Evolutionary conservation across 192 early-diverging fungal species (phyloP).

Genomic region (Entomortierella lignicola): DNA sequence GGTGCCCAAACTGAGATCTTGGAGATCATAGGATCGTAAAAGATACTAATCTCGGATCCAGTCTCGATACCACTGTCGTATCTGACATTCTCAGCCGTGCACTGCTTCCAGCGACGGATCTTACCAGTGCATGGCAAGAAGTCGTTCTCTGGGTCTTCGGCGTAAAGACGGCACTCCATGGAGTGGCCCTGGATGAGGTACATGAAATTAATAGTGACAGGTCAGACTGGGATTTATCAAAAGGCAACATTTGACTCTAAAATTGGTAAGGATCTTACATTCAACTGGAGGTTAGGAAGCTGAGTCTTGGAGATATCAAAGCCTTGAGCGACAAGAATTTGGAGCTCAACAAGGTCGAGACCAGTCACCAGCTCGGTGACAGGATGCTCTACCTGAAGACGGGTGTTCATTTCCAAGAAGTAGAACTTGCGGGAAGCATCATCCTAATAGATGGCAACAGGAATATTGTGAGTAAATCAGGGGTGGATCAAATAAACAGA

Average conservation of each 20-base stretch:
- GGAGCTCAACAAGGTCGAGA: constrained; percentile 70
- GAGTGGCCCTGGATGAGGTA: constrained; percentile 57
- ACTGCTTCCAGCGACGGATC: constrained; percentile 62
- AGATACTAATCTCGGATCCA: constrained; percentile 65
- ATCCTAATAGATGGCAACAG: constrained; percentile 31
- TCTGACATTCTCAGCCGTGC: constrained; percentile 54
- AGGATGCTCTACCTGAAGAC: constrained; percentile 76
- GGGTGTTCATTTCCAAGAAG: constrained; percentile 77
- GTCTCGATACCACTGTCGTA: constrained; percentile 65
- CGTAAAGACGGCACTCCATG: constrained; percentile 69
- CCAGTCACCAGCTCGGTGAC: constrained; percentile 72
- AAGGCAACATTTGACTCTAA: background rate
- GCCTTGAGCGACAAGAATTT: constrained; percentile 69
- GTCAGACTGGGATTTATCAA: background rate
- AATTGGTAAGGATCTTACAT: background rate
- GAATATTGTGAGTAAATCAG: background rate
- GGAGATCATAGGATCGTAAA: constrained; percentile 72
- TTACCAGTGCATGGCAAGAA: constrained; percentile 68
- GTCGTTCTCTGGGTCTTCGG: constrained; percentile 72
- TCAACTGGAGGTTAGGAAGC: constrained; percentile 47
- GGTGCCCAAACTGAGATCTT: constrained; percentile 70
- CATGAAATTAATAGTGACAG: background rate
- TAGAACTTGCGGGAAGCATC: constrained; percentile 63
- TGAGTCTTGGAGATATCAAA: constrained; percentile 38
- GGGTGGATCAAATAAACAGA: too few species aligned